Base-by-base conservation (phyloP, 345 rosid genomes). In the Aquilaria sinensis region DNA sequence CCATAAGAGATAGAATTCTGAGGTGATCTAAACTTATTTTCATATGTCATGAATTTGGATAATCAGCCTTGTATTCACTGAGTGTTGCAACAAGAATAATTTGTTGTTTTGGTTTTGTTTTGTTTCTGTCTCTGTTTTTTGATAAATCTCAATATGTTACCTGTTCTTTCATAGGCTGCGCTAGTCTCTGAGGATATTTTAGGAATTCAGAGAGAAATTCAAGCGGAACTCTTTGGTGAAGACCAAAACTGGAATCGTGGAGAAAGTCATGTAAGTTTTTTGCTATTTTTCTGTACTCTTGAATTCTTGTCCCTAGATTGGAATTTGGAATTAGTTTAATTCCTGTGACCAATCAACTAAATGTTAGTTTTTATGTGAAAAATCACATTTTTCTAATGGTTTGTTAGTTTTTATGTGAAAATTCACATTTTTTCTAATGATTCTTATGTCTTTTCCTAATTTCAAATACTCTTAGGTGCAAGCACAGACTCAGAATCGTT, bases 211-310 rank as follows among this genome's bases (percentile, higher is more conserved):
- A 72, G 70, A 66, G 92, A 92, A 77, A 67, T 81, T 74, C 85
- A 82, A 10, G 60, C 70, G n/a, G 92, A 89, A 71, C 72, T 88
- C 58, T 75, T 73, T 70, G 85, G 83, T 10, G 87, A 79, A 68
- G 90, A 74, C 62, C 82, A 80, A 64, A 83, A 64, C 70, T 83
- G 89, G 96, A 71, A 70, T 50, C 88, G 61, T 65, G 84, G 75
- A 46, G 89, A 89, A 71, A 78, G 61, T 78, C 82, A 67, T 70
- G 88, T 83, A 49, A 77, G 83, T 78, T 60, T 58, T 23, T 23
- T 23, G 23, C 43, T 10, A 56, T 15, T 10, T 14, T 62, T 51
- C 43, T 37, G 43, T 7, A 37, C 5, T 37, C 7, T 7, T 37
- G 7, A 37, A 37, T 37, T 37, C 43, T 37, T 3, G 5, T 37